Conservation (phyloP, 1,139 yeast genomes). For the Ashbya aceris region DNA sequence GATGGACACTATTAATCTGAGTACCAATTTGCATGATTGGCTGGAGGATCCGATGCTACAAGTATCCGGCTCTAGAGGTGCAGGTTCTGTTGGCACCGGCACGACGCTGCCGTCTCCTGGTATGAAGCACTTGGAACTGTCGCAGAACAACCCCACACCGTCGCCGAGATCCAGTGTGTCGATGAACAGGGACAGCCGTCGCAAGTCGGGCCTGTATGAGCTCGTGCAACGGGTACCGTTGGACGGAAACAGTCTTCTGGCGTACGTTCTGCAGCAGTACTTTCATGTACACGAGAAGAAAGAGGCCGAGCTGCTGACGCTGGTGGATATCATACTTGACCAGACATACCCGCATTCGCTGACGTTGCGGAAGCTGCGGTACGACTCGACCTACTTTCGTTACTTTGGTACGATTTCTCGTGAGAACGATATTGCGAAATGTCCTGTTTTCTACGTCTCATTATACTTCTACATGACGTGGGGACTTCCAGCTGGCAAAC, state of each 20-base stretch:
- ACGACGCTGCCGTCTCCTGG: not conserved
- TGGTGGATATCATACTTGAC: slow-evolving; percentile 28
- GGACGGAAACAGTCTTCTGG: slow-evolving; percentile 4
- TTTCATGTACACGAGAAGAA: slow-evolving; percentile 6
- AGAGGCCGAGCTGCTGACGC: slow-evolving; percentile 6
- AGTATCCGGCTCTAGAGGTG: not conserved
- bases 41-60: slow-evolving; percentile 7
- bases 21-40: slow-evolving; percentile 7
- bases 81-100: not conserved
- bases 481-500: slow-evolving; percentile 6
- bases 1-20: not conserved
- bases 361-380: slow-evolving; percentile 27
- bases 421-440: slow-evolving; percentile 24
- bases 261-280: slow-evolving; percentile 5
- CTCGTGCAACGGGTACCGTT: slow-evolving; percentile 7
- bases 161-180: slow-evolving; percentile 10
- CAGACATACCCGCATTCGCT: slow-evolving; percentile 29
- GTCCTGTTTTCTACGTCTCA: slow-evolving; percentile 28
- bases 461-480: slow-evolving; percentile 15
- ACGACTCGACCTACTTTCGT: slow-evolving; percentile 21
- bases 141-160: slow-evolving; percentile 7
- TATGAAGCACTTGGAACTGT: not conserved
- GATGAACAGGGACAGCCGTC: not conserved
- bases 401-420: slow-evolving; percentile 29
- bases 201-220: slow-evolving; percentile 1